These are phyloP conservation scores for Pseudozyma sp. DNA, from an alignment of 1,284 basidiomycete species.

Conservation along the genomic window DNA sequence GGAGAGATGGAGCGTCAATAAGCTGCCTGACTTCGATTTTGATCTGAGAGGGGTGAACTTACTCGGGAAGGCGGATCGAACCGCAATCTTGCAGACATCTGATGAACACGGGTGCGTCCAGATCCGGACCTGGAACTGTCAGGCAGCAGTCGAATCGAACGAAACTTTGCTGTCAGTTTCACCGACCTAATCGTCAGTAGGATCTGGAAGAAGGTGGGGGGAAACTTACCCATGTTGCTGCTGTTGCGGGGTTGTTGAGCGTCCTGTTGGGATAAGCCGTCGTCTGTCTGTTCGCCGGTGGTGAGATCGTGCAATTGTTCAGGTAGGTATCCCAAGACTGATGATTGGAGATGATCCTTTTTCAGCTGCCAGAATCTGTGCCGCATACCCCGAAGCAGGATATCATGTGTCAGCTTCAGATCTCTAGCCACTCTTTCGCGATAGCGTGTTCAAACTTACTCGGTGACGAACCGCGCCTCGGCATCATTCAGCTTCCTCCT, in stretches of 20 bases:
- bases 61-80: slow-evolving; percentile 48
- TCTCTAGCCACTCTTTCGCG: too few species aligned
- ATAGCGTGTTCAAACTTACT: slow-evolving; percentile 21
- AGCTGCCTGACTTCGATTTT: not conserved
- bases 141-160: not conserved
- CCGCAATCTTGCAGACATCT: slow-evolving; percentile 63
- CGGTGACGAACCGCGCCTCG: slow-evolving; percentile 50
- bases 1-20: not conserved
- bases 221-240: slow-evolving; percentile 60
- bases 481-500: slow-evolving; percentile 42
- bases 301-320: slow-evolving; percentile 51
- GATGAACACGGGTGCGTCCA: slow-evolving; percentile 63
- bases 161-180: not conserved
- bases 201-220: not conserved
- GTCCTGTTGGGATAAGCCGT: slow-evolving; percentile 13
- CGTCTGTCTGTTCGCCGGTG: slow-evolving; percentile 24
- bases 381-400: not conserved
- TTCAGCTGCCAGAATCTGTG: slow-evolving; percentile 55
- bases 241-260: slow-evolving; percentile 13
- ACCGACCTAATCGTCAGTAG: not conserved
- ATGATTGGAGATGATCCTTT: slow-evolving; percentile 40
- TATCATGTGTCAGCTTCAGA: not conserved
- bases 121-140: slow-evolving; percentile 53
- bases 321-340: slow-evolving; percentile 58
- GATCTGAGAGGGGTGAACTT: slow-evolving; percentile 13